Evolutionary conservation across 2,329 filamentous ascomycete genomes (phyloP), one percentile per base, ranked within the genome.

Genomic region (Phialophora chinensis): DNA sequence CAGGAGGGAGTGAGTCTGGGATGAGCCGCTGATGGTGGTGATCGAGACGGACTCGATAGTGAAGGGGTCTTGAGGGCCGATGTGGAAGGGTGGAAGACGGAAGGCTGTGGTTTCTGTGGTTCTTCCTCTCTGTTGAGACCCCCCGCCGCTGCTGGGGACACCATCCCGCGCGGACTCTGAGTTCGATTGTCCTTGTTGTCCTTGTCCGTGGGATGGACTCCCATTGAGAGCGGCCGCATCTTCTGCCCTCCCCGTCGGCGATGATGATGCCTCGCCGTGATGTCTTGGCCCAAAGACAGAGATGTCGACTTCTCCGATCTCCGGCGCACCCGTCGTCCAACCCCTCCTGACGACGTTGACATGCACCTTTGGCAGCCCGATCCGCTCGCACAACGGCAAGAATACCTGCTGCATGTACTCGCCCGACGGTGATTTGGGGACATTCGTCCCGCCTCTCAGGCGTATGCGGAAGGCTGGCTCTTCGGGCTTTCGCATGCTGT

Each of bases 381-480:
- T 78, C 33, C 73, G 76, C 1, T 76, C 67, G 25, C 88, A 80
- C 64, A 83, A 84, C 0, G 86, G 86, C 2, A 84, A 72, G 5
- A 88, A 78, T 3, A 88, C 85, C 71, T 87, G 82, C 2, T 76
- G 67, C 10, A 86, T 76, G 70, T 88, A 88, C 57, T 88, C 86
- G 72, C 80, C 81, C 2, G 83, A 85, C 7, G 70, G 70, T 7
- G 63, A 66, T 47, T 70, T 71, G 0, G 82, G 82, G 1, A 85
- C 83, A 69, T 88, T 88, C 0, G 86, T 88, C 7, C 86, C 86
- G 5, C 87, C 87, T 8, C 77, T 82, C 42, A 88, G 80, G 1
- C 74, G 79, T 8, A 88, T 69, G 23, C 71, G 74, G 57, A 81
- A 75, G 12, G 49, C 23, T 23, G 59, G 23, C 25, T 58, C 29